Evolutionary conservation across 2,329 filamentous ascomycete species (phyloP), one percentile per base, ranked within the genome.

Genomic region (Calonectria pauciramosa): DNA sequence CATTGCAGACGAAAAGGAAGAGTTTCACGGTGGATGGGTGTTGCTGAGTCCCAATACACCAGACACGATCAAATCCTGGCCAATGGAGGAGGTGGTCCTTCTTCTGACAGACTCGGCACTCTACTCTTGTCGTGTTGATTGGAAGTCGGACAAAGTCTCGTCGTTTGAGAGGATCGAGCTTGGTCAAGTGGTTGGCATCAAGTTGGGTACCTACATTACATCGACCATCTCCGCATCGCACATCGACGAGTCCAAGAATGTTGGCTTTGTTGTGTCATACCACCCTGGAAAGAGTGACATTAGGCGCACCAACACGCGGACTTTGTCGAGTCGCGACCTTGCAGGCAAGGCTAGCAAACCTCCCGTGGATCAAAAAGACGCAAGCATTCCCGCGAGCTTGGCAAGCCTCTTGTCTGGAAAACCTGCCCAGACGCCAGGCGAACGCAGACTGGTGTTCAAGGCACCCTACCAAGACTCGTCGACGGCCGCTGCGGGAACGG

Each of bases 111-210:
- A 98, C 77, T 89, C 90, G 0, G 96, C 96, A 0, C 84, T 99
- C 3, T 99, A 99, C 82, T 92, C 95, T 75, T 98, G 96, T 83
- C 92, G 95, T 18, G 96, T 99, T 80, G 96, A 99, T 84, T 99
- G 96, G 96, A 94, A 94, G 76, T 93, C 96, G 10, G 97, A 99
- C 86, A 99, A 99, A 83, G 95, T 99, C 1, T 93, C 94, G 16
- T 96, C 94, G 0, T 99, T 98, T 83, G 96, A 99, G 85, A 90
- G 96, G 10, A 92, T 98, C 18, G 93, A 94, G 72, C 89, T 99
- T 10, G 89, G 91, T 26, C 94, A 95, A 72, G 88, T 99, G 44
- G 89, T 90, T 1, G 89, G 90, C 30, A 91, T 99, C 79, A 93
- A 93, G 81, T 91, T 93, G 74, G 97, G 97, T 26, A 94, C 95